phyloP scores from a whole-genome alignment of 805 yeast species.

The Dipodascopsis tothii region DNA sequence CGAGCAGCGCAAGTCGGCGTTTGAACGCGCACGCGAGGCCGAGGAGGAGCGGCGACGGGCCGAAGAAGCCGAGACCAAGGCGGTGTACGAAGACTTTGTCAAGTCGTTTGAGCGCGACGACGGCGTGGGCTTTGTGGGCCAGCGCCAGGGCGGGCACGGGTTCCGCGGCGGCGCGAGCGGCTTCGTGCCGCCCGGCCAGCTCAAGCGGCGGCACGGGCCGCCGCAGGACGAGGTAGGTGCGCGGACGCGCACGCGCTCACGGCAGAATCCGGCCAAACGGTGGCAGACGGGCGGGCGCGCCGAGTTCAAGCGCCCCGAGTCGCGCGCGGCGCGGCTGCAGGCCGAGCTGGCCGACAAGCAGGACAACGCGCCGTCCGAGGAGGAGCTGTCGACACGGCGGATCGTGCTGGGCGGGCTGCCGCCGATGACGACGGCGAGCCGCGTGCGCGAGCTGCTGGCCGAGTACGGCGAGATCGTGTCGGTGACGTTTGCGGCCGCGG shows the following conservation, averaged over 20 bases:
- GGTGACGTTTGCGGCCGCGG: conserved; percentile 2
- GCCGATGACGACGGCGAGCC: not conserved
- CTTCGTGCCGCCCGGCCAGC: not conserved
- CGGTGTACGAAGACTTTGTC: conserved; percentile 20
- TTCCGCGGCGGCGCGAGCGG: not conserved
- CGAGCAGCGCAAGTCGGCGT: conserved; percentile 7
- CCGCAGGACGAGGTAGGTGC: not conserved
- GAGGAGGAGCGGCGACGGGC: conserved; percentile 7
- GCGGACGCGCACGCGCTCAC: too few species aligned
- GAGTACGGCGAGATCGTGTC: conserved; percentile 1
- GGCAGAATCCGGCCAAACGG: not conserved
- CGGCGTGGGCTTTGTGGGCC: conserved; percentile 3
- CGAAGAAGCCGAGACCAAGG: conserved; percentile 12
- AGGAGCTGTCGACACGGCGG: conserved; percentile 2
- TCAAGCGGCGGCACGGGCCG: not conserved
- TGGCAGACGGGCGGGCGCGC: not conserved
- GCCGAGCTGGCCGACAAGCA: not conserved
- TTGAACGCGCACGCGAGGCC: conserved; percentile 12
- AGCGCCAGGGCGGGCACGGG: not conserved
- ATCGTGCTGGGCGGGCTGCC: conserved; percentile 13
- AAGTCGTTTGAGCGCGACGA: conserved; percentile 12
- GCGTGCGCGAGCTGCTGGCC: conserved; percentile 4
- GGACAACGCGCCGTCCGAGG: conserved; percentile 1
- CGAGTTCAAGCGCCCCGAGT: conserved; percentile 5
- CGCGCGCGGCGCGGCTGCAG: not conserved